Conservation (phyloP, 345 rosid species). For the Mercurialis annua region DNA sequence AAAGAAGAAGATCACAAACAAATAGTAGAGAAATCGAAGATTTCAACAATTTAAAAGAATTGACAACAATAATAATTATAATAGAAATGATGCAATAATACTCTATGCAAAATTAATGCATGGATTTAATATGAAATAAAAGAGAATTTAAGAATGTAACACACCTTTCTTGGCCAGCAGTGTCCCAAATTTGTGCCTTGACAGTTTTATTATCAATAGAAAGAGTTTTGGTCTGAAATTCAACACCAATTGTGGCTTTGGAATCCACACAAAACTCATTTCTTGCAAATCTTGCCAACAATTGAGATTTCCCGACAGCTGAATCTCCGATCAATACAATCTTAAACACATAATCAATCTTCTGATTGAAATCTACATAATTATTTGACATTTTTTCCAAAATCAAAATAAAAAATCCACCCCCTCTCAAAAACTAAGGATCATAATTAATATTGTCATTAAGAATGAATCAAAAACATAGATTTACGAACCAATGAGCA, state of each 20-base stretch:
- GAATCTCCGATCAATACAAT: constrained; percentile 83
- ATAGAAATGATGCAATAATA: no score
- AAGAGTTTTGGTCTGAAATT: constrained; percentile 82
- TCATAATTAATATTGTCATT: neutral
- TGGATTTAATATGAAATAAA: neutral
- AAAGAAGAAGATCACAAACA: neutral
- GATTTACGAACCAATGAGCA: neutral
- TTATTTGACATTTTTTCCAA: constrained; percentile 52
- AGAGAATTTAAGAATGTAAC: neutral
- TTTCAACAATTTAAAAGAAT: no score
- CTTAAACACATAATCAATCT: constrained; percentile 83
- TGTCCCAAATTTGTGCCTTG: constrained; percentile 91
- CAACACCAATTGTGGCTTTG: constrained; percentile 87
- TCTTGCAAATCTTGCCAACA: constrained; percentile 70
- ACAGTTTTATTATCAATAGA: constrained; percentile 69
- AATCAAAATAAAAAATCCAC: neutral
- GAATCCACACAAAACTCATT: constrained; percentile 81
- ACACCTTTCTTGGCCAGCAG: constrained; percentile 86
- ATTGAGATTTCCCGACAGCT: constrained; percentile 79
- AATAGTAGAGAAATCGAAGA: neutral
- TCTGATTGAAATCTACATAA: constrained; percentile 71
- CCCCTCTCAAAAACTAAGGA: constrained; percentile 12
- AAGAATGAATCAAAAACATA: constrained; percentile 7
- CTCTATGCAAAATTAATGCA: no score
- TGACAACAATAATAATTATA: no score